Evolutionary conservation across 2,329 filamentous ascomycete genomes (phyloP).

Genomic region (Magnaporthiopsis poae): DNA sequence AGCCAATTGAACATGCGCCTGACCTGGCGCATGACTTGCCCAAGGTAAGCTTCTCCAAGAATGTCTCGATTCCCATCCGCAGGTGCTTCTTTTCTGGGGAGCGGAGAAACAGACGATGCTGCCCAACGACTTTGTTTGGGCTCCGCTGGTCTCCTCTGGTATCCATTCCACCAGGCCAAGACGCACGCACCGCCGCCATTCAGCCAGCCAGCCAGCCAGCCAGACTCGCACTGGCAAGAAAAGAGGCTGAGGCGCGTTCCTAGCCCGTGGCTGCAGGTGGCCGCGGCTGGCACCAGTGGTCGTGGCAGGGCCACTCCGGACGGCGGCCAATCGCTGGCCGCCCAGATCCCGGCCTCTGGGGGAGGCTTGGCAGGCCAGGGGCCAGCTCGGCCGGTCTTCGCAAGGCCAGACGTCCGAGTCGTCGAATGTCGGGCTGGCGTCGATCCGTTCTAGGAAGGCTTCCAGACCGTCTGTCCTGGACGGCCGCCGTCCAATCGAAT

Average conservation of each 20-base stretch:
- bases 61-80: not conserved
- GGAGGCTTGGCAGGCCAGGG: no score
- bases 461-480: constrained; percentile 8
- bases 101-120: not conserved
- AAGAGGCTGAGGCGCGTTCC: not conserved
- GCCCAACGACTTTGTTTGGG: not conserved
- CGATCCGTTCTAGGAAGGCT: constrained; percentile 3
- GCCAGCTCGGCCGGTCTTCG: not conserved
- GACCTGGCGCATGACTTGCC: not conserved
- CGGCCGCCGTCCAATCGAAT: constrained; percentile 9
- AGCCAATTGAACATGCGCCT: not conserved
- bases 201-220: not conserved
- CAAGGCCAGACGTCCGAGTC: not conserved
- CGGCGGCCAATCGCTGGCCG: not conserved
- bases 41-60: not conserved
- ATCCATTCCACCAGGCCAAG: not conserved
- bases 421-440: not conserved
- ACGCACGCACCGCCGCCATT: not conserved
- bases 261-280: not conserved
- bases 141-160: not conserved
- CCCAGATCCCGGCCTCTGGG: not conserved
- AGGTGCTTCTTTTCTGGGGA: not conserved
- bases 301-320: not conserved
- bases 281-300: not conserved
- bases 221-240: not conserved